Percentiles rank a stretch among this genome's conserved stretches.
These are phyloP conservation scores for Epichloe coenophiala DNA, from an alignment of 2,329 filamentous ascomycete species.

Conservation along the genomic window DNA sequence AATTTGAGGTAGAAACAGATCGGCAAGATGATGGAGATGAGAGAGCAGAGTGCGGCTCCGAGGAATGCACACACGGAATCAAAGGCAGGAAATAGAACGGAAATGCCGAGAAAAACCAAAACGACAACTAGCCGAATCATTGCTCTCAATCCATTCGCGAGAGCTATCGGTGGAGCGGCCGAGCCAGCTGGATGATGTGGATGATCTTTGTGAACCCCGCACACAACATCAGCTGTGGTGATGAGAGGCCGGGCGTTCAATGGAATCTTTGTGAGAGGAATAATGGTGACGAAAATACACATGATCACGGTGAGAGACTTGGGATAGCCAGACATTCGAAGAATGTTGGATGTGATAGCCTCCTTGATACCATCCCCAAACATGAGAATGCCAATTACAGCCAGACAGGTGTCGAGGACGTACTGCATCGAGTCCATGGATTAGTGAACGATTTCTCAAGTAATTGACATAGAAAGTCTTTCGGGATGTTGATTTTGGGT, in stretches of 20 bases:
- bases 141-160: slow-evolving; percentile 38
- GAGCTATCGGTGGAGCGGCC: slow-evolving; percentile 22
- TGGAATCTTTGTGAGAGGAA: slow-evolving; percentile 90
- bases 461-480: background rate
- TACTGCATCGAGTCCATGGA: slow-evolving; percentile 34
- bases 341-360: slow-evolving; percentile 82
- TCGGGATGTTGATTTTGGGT: background rate
- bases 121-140: slow-evolving; percentile 54
- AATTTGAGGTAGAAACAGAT: slow-evolving; percentile 83
- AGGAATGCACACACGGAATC: slow-evolving; percentile 86
- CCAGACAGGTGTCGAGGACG: slow-evolving; percentile 67
- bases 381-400: slow-evolving; percentile 79
- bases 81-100: slow-evolving; percentile 59
- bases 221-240: slow-evolving; percentile 67
- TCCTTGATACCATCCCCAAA: slow-evolving; percentile 82
- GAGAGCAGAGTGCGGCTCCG: slow-evolving; percentile 81
- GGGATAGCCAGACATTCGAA: slow-evolving; percentile 63
- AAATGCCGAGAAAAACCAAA: slow-evolving; percentile 60
- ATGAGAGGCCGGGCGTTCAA: slow-evolving; percentile 81
- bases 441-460: background rate
- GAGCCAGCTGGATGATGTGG: slow-evolving; percentile 23
- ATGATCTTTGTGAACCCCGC: slow-evolving; percentile 48
- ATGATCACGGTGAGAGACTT: slow-evolving; percentile 61
- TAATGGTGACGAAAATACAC: slow-evolving; percentile 78
- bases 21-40: slow-evolving; percentile 84